A percentile compares a stretch with the other conserved stretches of the same genome.
Conservation (phyloP, 2,329 filamentous ascomycete genomes). For the Epichloe elymi region DNA sequence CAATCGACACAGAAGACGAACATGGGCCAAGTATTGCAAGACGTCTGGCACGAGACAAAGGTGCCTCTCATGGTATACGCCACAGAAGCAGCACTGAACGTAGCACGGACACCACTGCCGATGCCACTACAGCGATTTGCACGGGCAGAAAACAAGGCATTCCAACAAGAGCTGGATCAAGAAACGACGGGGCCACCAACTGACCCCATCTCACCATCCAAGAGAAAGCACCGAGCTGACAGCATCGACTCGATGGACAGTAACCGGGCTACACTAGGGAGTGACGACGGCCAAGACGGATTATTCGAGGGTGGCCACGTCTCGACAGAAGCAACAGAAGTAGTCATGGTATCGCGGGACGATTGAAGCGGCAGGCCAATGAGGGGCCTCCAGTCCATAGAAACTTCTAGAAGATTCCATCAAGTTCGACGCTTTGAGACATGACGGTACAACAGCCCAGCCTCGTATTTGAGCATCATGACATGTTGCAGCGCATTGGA, state of each 20-base stretch:
- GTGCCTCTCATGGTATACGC: constrained; percentile 39
- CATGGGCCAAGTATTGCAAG: constrained; percentile 29
- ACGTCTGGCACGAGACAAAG: constrained; percentile 35
- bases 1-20: constrained; percentile 32
- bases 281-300: constrained; percentile 20
- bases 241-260: constrained; percentile 34
- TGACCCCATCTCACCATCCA: constrained; percentile 32
- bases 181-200: constrained; percentile 16
- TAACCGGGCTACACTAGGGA: constrained; percentile 30
- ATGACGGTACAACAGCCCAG: neutral
- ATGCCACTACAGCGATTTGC: constrained; percentile 31
- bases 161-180: constrained; percentile 34
- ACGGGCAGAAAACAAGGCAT: constrained; percentile 37
- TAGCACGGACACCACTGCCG: constrained; percentile 23
- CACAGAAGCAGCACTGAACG: constrained; percentile 32
- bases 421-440: neutral
- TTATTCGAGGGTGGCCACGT: constrained; percentile 18
- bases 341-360: constrained; percentile 4
- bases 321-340: neutral
- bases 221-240: constrained; percentile 31
- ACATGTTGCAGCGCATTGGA: neutral
- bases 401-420: constrained; percentile 22
- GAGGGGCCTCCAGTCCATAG: constrained; percentile 4
- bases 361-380: constrained; percentile 1
- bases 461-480: neutral